Base-by-base conservation (phyloP, 2,329 filamentous ascomycete species). In the Paecilomyces fulvus region DNA sequence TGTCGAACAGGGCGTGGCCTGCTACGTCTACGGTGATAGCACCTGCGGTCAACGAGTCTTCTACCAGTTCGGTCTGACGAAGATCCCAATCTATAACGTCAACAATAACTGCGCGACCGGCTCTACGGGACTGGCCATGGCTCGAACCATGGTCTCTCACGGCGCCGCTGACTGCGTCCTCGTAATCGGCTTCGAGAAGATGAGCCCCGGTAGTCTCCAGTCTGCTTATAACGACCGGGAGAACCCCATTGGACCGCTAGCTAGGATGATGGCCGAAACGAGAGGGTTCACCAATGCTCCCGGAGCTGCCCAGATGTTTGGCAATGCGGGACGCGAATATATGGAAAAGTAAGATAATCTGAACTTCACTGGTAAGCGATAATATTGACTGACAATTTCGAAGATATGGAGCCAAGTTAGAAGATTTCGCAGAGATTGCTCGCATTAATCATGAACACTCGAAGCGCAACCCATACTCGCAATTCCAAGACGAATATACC, bases 41-140 rank as follows among this genome's bases (percentile, higher is more conserved):
- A 96, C 92, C 56, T 94, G 89, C 75, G 92, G 92, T 51, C 92
- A 97, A 79, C 87, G 92, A 62, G 92, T 97, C 68, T 96, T 97
- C 77, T 97, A 97, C 77, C 92, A 97, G 77, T 96, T 97, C 73
- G 94, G 92, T 78, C 92, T 97, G 87, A 96, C 92, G 49, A 82
- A 88, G 68, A 96, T 97, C 65, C 92, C 92, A 67, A 90, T 97
- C 71, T 92, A 95, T 80, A 97, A 97, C 69, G 90, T 96, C 69
- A 97, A 96, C 83, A 97, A 97, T 81, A 96, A 96, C 79, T 97
- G 92, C 80, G 90, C 89, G 3, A 97, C 92, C 0, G 94, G 92
- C n/a, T 91, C 87, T 3, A 96, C 92, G 0, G 94, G 92, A 8
- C 78, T 97, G 57, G 86, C 86, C 69, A 87, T 97, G 82, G 94